Evolutionary conservation across 116 monocot species (phyloP), one percentile per base, ranked within the genome.

Genomic region (Trichopus zeylanicus): DNA sequence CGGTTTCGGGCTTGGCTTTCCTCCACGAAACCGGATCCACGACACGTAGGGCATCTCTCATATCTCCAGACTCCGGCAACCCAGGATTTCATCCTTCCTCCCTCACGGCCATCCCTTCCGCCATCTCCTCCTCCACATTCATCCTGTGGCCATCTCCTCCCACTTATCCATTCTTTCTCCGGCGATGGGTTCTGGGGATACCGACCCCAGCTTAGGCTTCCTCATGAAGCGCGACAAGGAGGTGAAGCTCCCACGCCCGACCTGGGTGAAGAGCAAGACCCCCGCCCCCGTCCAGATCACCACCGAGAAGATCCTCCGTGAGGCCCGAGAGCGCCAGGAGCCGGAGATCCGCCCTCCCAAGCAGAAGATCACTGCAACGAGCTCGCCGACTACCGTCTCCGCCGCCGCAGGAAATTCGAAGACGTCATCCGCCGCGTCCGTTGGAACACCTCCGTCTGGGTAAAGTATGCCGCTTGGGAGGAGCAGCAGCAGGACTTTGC

Each of bases 231-330:
- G 82, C 6, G 88, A 93, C 70, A 88, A 85, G 8, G 93, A 88
- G 75, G 93, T 85, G 22, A 85, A 85, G 80, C 88, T 93, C 5
- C 85, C 93, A 23, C 93, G 93, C 10, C 77, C 93, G 0, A 82
- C 88, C 7, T 82, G 93, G 19, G 93, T 93, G 7, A 93, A 93
- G 77, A 93, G 88, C 78, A 93, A 93, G 69, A 80, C 93, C n/a
- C 93, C 93, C 6, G 88, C 93, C 19, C 37, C 85, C 11, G 73
- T 93, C 31, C 93, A 93, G 71, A 93, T 93, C 70, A 93, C 88
- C 34, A 88, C 93, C 1, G 93, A 93, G 70, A 88, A 93, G 63
- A 88, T 93, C 70, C 81, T 88, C 27, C 85, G 93, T 0, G 93
- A 93, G 57, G 93, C 93, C 7, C 71, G 93, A 2, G 88, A 93